Base-by-base conservation (phyloP, 2,329 filamentous ascomycete genomes). In the Diaporthe helianthi region DNA sequence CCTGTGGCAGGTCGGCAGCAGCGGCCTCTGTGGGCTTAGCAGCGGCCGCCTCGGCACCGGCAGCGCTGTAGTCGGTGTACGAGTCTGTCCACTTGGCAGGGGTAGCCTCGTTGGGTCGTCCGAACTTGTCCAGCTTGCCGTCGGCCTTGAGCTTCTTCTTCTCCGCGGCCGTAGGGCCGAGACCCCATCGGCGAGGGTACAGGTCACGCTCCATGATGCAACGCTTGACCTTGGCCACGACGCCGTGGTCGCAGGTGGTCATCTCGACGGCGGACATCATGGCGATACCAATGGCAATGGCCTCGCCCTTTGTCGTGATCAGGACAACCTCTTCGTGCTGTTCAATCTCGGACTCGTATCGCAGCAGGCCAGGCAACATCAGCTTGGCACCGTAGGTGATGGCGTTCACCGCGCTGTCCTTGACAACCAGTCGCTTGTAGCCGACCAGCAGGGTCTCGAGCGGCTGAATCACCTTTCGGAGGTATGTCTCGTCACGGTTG, bases 101-200 rank as follows among this genome's bases (percentile, higher is more conserved):
- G 6, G 96, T 99, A 73, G 90, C 89, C 80, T 98, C 95, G 81
- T 98, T 99, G 76, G 92, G 82, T 70, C 94, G 91, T 74, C 96
- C 96, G 76, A 90, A 98, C 90, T 99, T 99, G 86, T 99, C 96
- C 71, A 99, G 91, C 84, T 98, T 97, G 81, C 96, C 96, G 75
- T 93, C 92, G 65, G 94, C 93, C 90, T 98, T 98, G 86, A 99
- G 90, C 89, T 98, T 98, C 92, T 99, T 99, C 90, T 99, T 99
- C 87, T 98, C 94, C 60, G 92, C 84, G 61, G 96, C 96, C 71
- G 95, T 91, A 65, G 96, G 95, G 72, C 96, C 96, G 78, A 98
- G 89, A 74, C 96, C 96, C 96, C 96, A 99, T 86, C 95, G 87
- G 80, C 94, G 89, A 73, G 96, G 96, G 87, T 99, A 99, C 70